These are phyloP conservation scores for Chlamydomonas incerta DNA, from an alignment of 139 green algal species.

Conservation along the genomic window DNA sequence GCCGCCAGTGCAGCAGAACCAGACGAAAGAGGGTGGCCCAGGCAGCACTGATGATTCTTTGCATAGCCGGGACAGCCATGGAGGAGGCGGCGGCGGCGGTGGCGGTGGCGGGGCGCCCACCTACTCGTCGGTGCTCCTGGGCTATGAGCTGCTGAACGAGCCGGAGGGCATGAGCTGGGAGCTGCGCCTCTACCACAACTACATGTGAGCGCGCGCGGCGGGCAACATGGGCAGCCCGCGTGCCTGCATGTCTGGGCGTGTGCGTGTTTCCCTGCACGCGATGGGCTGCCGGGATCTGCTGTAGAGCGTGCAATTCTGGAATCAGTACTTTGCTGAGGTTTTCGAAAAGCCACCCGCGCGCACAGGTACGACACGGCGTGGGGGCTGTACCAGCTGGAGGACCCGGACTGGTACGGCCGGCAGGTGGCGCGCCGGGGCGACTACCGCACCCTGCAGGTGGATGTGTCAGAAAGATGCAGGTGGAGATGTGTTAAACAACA, in stretches of 20 bases:
- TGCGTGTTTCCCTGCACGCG: too few relatives aligned
- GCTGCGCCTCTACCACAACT: constrained; percentile 40
- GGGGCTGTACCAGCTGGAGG: background rate
- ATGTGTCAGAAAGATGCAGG: background rate
- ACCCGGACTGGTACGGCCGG: background rate
- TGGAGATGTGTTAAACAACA: background rate
- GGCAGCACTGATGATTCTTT: too few relatives aligned
- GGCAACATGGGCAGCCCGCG: too few relatives aligned
- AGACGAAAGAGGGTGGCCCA: too few relatives aligned
- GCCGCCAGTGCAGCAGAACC: too few relatives aligned
- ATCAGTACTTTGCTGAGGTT: too few relatives aligned
- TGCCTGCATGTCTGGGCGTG: too few relatives aligned
- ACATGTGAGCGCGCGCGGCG: background rate
- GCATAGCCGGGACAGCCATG: too few relatives aligned
- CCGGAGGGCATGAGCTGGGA: constrained; percentile 45
- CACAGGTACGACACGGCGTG: constrained; percentile 33
- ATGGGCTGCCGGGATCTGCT: too few relatives aligned
- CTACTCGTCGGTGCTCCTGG: constrained; percentile 21
- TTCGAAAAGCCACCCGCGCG: too few relatives aligned
- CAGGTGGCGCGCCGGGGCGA: background rate
- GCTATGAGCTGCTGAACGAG: constrained; percentile 37
- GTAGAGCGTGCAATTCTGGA: too few relatives aligned
- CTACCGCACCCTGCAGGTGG: background rate
- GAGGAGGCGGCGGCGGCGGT: too few relatives aligned
- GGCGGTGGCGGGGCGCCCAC: background rate